Evolutionary conservation across 2,329 filamentous ascomycete species (phyloP), one percentile per base, ranked within the genome.

Genomic region (Didymella pomorum): DNA sequence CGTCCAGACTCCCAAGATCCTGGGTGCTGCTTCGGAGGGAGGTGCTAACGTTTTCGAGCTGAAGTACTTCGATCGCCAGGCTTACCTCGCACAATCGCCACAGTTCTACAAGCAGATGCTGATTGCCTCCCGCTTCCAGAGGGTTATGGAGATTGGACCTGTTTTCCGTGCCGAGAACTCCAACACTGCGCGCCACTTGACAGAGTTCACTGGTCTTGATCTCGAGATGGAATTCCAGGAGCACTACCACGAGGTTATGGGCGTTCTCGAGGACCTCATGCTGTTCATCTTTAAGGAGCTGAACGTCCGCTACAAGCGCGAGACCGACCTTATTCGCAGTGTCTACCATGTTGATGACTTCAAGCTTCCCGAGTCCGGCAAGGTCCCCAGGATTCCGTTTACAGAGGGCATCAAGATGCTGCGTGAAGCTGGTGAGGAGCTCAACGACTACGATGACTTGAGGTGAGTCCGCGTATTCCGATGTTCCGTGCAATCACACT

Each of bases 1-100:
- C 76, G 93, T 97, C 71, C 92, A 97, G 76, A 91, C 93, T 2
- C 93, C 95, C 10, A 94, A 93, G 76, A 83, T 99, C 42, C 91
- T 96, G 54, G 93, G 90, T 48, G 90, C 94, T 14, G 91, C 95
- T 4, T 95, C 92, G 4, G 95, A 99, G 80, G 94, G 95, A 70
- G 95, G 95, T 65, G 88, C 88, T 67, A 96, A 94, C 74, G 94
- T 98, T 39, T 98, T 99, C 78, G 85, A 89, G 69, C 83, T 98
- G 68, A 88, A 89, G 42, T 98, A 98, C 80, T 98, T 98, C 77
- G 91, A 90, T 66, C 87, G 89, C 72, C 86, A 89, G 65, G 94
- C 92, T 1, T 95, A 83, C 75, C 83, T 95, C 20, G 91, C 91
- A 6, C 91, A 93, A 76, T 90, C 87, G 6, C 92, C 91, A 6